Conservation (phyloP, 345 rosid species). For the Mangifera indica region DNA sequence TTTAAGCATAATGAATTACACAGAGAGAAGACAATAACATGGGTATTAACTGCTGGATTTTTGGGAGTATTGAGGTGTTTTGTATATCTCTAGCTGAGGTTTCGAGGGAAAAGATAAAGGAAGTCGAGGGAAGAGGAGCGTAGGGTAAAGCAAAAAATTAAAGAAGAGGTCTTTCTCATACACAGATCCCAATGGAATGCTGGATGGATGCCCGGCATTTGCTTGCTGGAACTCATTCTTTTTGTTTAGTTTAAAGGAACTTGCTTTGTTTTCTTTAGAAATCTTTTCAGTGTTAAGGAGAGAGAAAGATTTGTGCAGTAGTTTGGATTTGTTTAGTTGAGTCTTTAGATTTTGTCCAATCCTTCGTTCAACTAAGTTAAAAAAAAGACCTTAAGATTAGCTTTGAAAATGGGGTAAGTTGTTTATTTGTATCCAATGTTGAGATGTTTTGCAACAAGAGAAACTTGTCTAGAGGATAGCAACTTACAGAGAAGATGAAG, state of each 20-base stretch:
- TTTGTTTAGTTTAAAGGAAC: conserved; percentile 70
- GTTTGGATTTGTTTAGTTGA: conserved; percentile 33
- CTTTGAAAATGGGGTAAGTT: conserved; percentile 17
- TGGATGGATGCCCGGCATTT: conserved; percentile 58
- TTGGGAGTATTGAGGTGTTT: conserved; percentile 17
- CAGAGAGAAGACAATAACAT: conserved; percentile 11
- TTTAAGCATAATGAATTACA: background rate
- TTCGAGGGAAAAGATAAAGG: background rate
- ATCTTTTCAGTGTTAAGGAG: conserved; percentile 34
- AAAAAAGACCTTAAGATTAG: conserved; percentile 6
- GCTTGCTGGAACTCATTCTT: conserved; percentile 62
- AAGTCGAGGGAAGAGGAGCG: conserved; percentile 17
- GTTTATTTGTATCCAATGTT: conserved; percentile 80
- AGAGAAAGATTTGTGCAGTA: conserved; percentile 35
- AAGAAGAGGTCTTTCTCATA: conserved; percentile 79
- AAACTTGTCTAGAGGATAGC: conserved; percentile 30
- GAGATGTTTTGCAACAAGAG: conserved; percentile 38
- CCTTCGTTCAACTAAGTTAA: conserved; percentile 27
- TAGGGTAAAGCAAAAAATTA: conserved; percentile 39
- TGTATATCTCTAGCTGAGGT: background rate
- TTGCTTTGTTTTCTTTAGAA: conserved; percentile 48
- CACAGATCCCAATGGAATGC: conserved; percentile 98
- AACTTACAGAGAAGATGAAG: conserved; percentile 48
- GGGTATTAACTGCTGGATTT: conserved; percentile 38
- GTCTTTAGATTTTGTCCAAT: conserved; percentile 41